A percentile compares a stretch with the other conserved stretches of the same genome.
These are phyloP conservation scores for Epithemia pelagica DNA, from an alignment of 108 stramenopile genomes.

Conservation along the genomic window DNA sequence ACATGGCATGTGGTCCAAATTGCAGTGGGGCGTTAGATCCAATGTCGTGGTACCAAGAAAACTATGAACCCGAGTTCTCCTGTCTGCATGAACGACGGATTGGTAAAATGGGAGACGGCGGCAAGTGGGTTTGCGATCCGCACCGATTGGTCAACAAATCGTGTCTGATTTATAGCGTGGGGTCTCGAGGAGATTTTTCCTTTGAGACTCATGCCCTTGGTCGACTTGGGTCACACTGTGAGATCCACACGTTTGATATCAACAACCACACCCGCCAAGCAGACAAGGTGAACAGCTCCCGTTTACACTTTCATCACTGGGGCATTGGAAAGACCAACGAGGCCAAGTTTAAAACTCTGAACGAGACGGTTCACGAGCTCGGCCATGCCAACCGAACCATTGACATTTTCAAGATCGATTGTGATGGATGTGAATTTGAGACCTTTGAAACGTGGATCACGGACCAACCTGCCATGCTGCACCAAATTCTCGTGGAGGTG, in stretches of 20 bases:
- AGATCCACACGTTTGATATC: slow-evolving; percentile 59
- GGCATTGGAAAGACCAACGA: slow-evolving; percentile 22
- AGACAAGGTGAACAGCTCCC: slow-evolving; percentile 14
- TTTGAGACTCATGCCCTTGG: slow-evolving; percentile 24
- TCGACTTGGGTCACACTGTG: slow-evolving; percentile 31
- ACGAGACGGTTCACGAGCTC: slow-evolving; percentile 34
- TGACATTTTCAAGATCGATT: slow-evolving; percentile 66
- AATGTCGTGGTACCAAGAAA: slow-evolving; percentile 11
- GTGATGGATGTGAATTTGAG: slow-evolving; percentile 54
- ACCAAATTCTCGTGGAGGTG: slow-evolving; percentile 34
- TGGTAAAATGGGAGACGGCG: slow-evolving; percentile 44
- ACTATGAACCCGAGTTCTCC: slow-evolving; percentile 51
- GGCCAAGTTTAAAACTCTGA: slow-evolving; percentile 11
- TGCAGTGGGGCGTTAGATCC: slow-evolving; percentile 3
- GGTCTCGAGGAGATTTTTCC: slow-evolving; percentile 39
- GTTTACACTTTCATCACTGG: slow-evolving; percentile 51
- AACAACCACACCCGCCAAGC: slow-evolving; percentile 15
- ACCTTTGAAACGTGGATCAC: slow-evolving; percentile 28
- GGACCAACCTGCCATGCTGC: slow-evolving; percentile 20
- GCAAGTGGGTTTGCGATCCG: slow-evolving; percentile 51
- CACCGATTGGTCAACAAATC: neutral
- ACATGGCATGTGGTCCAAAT: neutral
- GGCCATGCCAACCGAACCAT: slow-evolving; percentile 48
- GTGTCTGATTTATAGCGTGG: slow-evolving; percentile 52
- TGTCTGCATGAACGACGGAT: slow-evolving; percentile 47